Evolutionary conservation across 768 basidiomycete genomes (phyloP), one percentile per base, ranked within the genome.

Genomic region (Kwoniella dejecticola): DNA sequence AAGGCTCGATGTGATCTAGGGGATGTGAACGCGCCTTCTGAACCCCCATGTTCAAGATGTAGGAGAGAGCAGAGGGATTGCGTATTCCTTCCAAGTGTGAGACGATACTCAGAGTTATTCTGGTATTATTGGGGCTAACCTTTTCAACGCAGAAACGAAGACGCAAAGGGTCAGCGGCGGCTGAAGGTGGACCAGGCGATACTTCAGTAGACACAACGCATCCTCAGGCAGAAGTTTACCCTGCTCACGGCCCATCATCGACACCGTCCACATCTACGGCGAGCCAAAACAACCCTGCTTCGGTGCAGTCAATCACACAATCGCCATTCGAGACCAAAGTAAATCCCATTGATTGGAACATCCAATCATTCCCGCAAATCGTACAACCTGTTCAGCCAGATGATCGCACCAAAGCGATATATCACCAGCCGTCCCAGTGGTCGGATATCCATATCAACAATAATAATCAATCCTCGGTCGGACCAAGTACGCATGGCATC

Each of bases 1-100:
- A 77, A 77, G 47, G 75, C 74, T 2, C 59, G 64, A 64, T 75
- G 76, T 53, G 76, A 77, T 63, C 60, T 77, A 7, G 74, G 76
- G 13, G 76, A 77, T 61, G 72, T 72, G 21, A 72, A 77, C 41
- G 63, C 70, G 0, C 76, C 76, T n/a, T 65, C 62, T 1, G 64
- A 69, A 36, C 74, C 76, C 12, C 74, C 76, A 17, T 77, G 76
- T 49, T 56, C 68, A 8, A 45, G 74, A 46, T 77, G 76, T 47
- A 52, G 71, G 41, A 60, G 76, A 30, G 74, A 75, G 54, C 66
- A 73, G 64, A 57, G 69, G 46, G 63, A 73, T 23, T 77, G 76
- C 57, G 71, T 77, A 3, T 77, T 75, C 45, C 59, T 72, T 4
- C 71, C 70, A 0, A 70, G 68, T 36, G 69, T 68, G 50, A 64